Base-by-base conservation (phyloP, 768 basidiomycete species). In the Lactarius hengduanensis region DNA sequence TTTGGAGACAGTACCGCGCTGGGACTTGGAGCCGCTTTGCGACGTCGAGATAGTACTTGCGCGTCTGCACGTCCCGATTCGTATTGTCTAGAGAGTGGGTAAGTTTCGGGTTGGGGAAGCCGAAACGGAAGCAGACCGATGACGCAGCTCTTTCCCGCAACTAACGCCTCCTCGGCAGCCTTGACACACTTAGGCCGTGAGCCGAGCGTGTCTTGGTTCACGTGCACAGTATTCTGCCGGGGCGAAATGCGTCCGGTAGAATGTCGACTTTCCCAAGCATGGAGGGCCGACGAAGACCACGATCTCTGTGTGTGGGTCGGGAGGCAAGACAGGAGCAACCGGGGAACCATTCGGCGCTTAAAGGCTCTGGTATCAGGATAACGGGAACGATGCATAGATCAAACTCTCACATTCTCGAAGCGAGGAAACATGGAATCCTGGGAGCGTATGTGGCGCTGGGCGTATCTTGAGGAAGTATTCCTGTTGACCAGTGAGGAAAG, bases 161-260 rank as follows among this genome's bases (percentile, higher is more conserved):
- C 72, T 38, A 95, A 72, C 0, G 82, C 80, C 28, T 83, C 82
- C 59, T 84, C 80, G 1, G 87, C 85, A 2, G 81, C 83, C 70
- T 82, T 86, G 58, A 95, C 68, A 71, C 96, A 97, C 71, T 87
- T 92, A 11, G 84, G 78, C 54, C 91, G 82, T n/a, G 86, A 87
- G 59, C 85, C 84, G 16, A 98, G 76, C 2, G 79, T 86, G 73
- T 96, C 94, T 76, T 96, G 94, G 73, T 96, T 96, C 67, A 98
- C 82, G 69, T 96, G 92, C 2, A 81, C 76, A n/a, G 75, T 98
- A 97, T 16, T 83, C 88, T 4, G 76, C 77, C 0, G 86, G 79
- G 20, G 79, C 75, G 76, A 98, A 96, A 74, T 94, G 79, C 54
- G 74, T 81, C 20, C 79, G 79, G 75, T 82, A 98, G 76, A 97